These are phyloP conservation scores for Papiliotrema fonsecae DNA, from an alignment of 1,284 basidiomycete species.

Conservation along the genomic window DNA sequence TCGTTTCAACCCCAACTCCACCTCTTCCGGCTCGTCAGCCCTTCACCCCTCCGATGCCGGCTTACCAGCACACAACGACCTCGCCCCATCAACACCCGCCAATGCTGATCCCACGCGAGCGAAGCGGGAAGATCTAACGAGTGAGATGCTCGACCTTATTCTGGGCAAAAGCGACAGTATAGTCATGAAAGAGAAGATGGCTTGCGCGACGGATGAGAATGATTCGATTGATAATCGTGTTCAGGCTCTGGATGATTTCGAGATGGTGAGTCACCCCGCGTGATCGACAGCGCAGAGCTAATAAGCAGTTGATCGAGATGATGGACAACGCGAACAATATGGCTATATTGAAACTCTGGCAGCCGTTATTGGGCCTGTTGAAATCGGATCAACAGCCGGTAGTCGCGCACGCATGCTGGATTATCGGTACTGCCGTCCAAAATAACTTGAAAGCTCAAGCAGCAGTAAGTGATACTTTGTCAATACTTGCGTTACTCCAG, in stretches of 20 bases:
- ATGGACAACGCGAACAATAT: constrained; percentile 97
- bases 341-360: constrained; percentile 78
- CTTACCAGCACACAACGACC: constrained; percentile 12
- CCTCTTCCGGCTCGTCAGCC: constrained; percentile 15
- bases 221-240: constrained; percentile 63
- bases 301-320: constrained; percentile 70
- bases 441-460: constrained; percentile 90
- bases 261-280: constrained; percentile 65
- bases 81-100: constrained; percentile 25
- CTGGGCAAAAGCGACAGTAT: constrained; percentile 79
- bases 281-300: background rate
- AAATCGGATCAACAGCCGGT: constrained; percentile 59
- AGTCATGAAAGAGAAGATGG: constrained; percentile 81
- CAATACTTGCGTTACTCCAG: background rate
- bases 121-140: constrained; percentile 26
- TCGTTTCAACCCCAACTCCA: constrained; percentile 31
- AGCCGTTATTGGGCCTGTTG: constrained; percentile 66
- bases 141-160: constrained; percentile 77
- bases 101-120: constrained; percentile 18
- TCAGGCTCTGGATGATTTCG: constrained; percentile 83
- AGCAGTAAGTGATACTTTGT: constrained; percentile 56
- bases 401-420: constrained; percentile 76
- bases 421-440: constrained; percentile 88
- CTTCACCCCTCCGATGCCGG: constrained; percentile 40
- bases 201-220: constrained; percentile 61